Conservation (phyloP, 73 alveolate species). For the Tetrahymena elliotti region DNA sequence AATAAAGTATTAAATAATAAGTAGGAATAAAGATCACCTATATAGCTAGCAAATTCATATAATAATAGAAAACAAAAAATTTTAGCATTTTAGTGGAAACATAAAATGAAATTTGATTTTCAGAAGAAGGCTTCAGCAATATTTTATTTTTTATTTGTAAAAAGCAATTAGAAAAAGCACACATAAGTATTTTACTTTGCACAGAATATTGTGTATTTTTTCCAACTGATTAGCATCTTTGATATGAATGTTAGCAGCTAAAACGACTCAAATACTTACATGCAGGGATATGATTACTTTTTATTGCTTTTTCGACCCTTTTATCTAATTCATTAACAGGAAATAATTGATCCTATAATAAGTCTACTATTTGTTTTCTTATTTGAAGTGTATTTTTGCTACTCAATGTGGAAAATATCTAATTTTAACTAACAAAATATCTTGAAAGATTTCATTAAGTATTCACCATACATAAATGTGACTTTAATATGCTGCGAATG, state of each 20-base stretch:
- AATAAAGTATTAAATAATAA: too few species aligned
- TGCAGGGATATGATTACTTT: background rate
- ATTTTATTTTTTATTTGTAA: background rate
- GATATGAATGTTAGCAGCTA: background rate
- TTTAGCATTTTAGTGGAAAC: background rate
- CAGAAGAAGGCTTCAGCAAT: background rate
- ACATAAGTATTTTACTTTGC: background rate
- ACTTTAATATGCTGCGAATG: background rate
- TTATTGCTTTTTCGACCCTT: background rate
- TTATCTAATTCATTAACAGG: background rate
- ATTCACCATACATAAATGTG: background rate
- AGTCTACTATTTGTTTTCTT: background rate
- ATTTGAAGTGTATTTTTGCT: background rate
- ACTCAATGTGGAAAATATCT: background rate
- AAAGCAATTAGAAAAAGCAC: background rate
- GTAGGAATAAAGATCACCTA: background rate
- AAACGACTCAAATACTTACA: background rate
- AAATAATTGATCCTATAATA: background rate
- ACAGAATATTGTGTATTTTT: background rate
- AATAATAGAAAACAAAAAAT: too few species aligned
- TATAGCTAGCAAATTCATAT: background rate
- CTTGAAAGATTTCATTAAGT: background rate
- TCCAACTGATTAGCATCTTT: background rate
- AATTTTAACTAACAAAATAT: background rate
- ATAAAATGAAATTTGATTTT: background rate